phyloP scores from a whole-genome alignment of 306 rosid species.

The Comarum palustre region DNA sequence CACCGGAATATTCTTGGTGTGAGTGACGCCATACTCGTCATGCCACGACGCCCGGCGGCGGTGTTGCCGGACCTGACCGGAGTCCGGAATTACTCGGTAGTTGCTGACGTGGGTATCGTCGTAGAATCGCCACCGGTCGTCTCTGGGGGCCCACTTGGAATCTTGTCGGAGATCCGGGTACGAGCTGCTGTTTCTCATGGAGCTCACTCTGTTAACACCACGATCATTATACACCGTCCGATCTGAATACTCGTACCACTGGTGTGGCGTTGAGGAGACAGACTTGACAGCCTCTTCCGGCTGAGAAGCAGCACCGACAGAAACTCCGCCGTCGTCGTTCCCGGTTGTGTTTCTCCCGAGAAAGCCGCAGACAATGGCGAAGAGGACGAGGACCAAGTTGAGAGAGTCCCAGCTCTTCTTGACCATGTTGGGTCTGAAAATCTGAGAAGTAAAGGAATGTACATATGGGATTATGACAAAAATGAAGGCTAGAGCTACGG shows the following conservation, averaged over 20 bases:
- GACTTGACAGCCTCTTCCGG: conserved; percentile 29
- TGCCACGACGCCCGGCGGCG: conserved; percentile 28
- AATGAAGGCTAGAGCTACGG: conserved; percentile 39
- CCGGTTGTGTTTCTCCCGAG: conserved; percentile 44
- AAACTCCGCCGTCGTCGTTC: background rate
- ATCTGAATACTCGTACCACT: conserved; percentile 57
- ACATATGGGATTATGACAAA: conserved; percentile 52
- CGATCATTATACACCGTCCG: conserved; percentile 22
- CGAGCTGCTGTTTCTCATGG: conserved; percentile 67
- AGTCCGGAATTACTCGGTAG: conserved; percentile 25
- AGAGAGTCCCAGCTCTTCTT: conserved; percentile 80
- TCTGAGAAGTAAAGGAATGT: conserved; percentile 43
- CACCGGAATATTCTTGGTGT: conserved; percentile 29
- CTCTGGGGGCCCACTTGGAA: conserved; percentile 36
- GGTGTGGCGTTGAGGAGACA: conserved; percentile 35
- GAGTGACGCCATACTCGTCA: background rate
- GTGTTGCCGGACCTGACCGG: conserved; percentile 32
- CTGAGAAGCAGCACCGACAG: background rate
- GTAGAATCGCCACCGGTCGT: conserved; percentile 59
- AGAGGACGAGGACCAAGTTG: conserved; percentile 70
- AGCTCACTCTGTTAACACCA: conserved; percentile 20
- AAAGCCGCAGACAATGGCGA: conserved; percentile 81
- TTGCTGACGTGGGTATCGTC: conserved; percentile 56
- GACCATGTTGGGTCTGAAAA: conserved; percentile 60
- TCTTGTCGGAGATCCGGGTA: conserved; percentile 89